Evolutionary conservation across 768 basidiomycete species (phyloP).

Genomic region (Pholiota microspora): DNA sequence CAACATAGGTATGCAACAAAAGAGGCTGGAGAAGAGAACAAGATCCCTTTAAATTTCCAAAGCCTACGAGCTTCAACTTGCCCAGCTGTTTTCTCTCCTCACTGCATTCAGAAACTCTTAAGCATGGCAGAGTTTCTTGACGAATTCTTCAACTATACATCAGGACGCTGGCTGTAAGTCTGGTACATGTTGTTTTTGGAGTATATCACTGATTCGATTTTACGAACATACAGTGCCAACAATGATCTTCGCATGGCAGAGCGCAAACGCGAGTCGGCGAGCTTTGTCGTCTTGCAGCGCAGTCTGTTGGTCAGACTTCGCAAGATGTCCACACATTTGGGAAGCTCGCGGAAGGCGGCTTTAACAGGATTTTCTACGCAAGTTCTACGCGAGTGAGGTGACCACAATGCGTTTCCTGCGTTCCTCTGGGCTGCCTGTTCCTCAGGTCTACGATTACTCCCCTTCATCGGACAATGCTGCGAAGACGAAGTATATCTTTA

Average conservation of each 20-base stretch:
- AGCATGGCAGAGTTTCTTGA: slow-evolving; percentile 21
- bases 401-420: slow-evolving; percentile 43
- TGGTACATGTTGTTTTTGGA: slow-evolving; percentile 25
- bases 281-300: slow-evolving; percentile 44
- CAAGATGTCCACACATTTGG: slow-evolving; percentile 31
- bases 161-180: slow-evolving; percentile 35
- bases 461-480: slow-evolving; percentile 37
- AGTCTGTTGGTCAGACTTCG: slow-evolving; percentile 35
- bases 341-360: slow-evolving; percentile 48
- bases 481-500: slow-evolving; percentile 43
- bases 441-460: slow-evolving; percentile 42
- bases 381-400: slow-evolving; percentile 43
- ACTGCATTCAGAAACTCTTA: too few relatives aligned
- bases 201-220: slow-evolving; percentile 28
- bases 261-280: slow-evolving; percentile 30
- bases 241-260: slow-evolving; percentile 43
- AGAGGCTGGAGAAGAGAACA: too few relatives aligned
- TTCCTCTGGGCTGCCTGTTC: slow-evolving; percentile 36
- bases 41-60: too few relatives aligned
- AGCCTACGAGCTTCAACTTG: too few relatives aligned
- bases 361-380: slow-evolving; percentile 40
- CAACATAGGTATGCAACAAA: too few relatives aligned
- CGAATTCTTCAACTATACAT: slow-evolving; percentile 35
- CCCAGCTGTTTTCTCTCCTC: too few relatives aligned
- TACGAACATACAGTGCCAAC: slow-evolving; percentile 32